A percentile compares a stretch with the other conserved stretches of the same genome.
These are phyloP conservation scores for Kodamaea arcana DNA, from an alignment of 1,139 yeast genomes.

Conservation along the genomic window DNA sequence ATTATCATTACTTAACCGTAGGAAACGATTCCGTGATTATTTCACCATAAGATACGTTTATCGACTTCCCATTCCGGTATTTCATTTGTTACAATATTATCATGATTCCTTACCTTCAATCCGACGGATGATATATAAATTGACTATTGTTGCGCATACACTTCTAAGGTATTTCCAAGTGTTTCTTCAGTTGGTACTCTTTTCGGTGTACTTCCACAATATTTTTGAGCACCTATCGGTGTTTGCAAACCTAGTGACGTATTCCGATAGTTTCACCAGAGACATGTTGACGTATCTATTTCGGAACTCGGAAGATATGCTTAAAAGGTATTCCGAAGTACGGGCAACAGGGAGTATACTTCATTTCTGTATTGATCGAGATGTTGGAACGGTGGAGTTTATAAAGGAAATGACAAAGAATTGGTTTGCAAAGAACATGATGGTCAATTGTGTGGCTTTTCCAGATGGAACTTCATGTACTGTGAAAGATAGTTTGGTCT, in stretches of 20 bases:
- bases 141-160: background rate
- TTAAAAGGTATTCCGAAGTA: constrained; percentile 11
- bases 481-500: constrained; percentile 19
- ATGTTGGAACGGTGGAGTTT: constrained; percentile 5
- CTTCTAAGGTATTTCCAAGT: constrained; percentile 4
- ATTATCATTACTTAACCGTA: background rate
- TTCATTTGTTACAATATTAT: constrained; percentile 25
- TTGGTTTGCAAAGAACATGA: constrained; percentile 5
- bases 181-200: constrained; percentile 12
- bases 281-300: constrained; percentile 28
- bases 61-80: constrained; percentile 26
- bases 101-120: constrained; percentile 10
- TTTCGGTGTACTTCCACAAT: constrained; percentile 17
- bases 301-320: constrained; percentile 14
- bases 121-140: background rate
- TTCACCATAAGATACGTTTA: constrained; percentile 16
- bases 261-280: constrained; percentile 24
- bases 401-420: constrained; percentile 5
- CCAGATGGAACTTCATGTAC: background rate
- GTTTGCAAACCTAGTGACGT: constrained; percentile 30
- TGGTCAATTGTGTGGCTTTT: constrained; percentile 1
- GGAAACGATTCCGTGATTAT: constrained; percentile 9
- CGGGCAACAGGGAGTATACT: constrained; percentile 10
- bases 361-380: constrained; percentile 10
- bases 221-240: constrained; percentile 16